Percentiles rank a stretch among this genome's conserved stretches.
phyloP scores from a whole-genome alignment of 257 asterid genomes.

The Cynanchum wilfordii region DNA sequence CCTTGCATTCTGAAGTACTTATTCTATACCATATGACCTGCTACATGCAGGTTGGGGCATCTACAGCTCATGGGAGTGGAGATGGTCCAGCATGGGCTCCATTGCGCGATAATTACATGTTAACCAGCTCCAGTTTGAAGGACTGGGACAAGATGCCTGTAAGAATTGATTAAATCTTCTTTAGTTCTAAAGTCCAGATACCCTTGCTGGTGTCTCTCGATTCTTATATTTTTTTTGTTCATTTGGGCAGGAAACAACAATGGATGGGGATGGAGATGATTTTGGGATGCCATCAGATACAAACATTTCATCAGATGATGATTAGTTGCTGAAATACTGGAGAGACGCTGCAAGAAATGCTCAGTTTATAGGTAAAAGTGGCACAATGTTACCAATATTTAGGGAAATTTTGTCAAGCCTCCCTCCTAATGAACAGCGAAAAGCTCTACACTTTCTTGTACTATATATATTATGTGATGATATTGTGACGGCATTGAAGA shows the following conservation, averaged over 20 bases:
- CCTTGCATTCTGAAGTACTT: neutral
- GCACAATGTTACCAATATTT: neutral
- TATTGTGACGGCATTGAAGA: too few species aligned
- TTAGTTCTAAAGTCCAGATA: neutral
- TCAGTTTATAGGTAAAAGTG: neutral
- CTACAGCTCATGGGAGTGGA: slow-evolving; percentile 37
- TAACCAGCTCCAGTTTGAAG: slow-evolving; percentile 73
- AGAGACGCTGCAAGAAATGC: neutral
- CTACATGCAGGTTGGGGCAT: slow-evolving; percentile 46
- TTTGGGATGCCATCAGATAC: slow-evolving; percentile 38
- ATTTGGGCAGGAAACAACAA: slow-evolving; percentile 42
- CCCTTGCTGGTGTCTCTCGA: neutral
- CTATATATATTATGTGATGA: too few species aligned
- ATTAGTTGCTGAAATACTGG: slow-evolving; percentile 16
- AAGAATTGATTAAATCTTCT: slow-evolving; percentile 8
- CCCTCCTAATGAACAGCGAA: neutral
- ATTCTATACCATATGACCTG: slow-evolving; percentile 17
- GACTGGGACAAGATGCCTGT: slow-evolving; percentile 94
- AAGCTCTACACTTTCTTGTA: neutral
- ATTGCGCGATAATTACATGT: slow-evolving; percentile 83
- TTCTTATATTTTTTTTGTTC: neutral
- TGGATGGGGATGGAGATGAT: slow-evolving; percentile 40
- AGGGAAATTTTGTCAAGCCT: neutral
- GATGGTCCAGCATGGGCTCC: slow-evolving; percentile 89
- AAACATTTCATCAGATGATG: slow-evolving; percentile 62